Conservation (phyloP, 768 basidiomycete species). For the Rubroboletus satanas region DNA sequence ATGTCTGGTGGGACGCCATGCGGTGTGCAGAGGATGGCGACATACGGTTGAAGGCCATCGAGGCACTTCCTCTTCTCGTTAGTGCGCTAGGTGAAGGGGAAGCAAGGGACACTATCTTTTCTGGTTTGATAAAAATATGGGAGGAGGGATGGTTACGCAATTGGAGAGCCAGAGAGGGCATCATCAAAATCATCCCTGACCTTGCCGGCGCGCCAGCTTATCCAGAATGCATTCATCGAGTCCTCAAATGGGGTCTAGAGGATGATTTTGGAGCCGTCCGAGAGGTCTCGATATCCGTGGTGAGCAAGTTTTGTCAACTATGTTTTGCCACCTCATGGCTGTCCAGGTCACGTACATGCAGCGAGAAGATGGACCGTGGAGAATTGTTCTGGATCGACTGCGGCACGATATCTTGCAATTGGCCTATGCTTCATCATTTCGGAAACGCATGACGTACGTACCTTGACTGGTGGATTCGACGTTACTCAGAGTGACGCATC, state of each 20-base stretch:
- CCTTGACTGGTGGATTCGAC: conserved; percentile 3
- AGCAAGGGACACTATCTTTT: conserved; percentile 43
- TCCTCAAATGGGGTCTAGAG: conserved; percentile 61
- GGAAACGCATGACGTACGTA: conserved; percentile 71
- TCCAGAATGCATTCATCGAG: conserved; percentile 44
- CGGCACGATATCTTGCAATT: conserved; percentile 41
- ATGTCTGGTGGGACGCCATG: conserved; percentile 64
- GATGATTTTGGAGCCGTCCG: conserved; percentile 85
- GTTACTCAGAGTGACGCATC: conserved; percentile 17
- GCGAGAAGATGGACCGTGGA: conserved; percentile 36
- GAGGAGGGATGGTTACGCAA: conserved; percentile 53
- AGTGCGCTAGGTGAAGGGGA: conserved; percentile 45
- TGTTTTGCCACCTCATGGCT: conserved; percentile 9
- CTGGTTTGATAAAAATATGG: conserved; percentile 52
- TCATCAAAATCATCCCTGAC: conserved; percentile 52
- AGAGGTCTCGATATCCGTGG: conserved; percentile 63
- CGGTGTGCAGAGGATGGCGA: conserved; percentile 57
- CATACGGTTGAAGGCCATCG: conserved; percentile 67
- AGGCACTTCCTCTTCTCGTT: conserved; percentile 58
- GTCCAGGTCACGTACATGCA: conserved; percentile 49
- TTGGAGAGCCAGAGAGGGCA: conserved; percentile 80
- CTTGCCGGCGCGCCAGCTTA: conserved; percentile 45
- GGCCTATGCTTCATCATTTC: conserved; percentile 46
- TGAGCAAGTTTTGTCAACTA: conserved; percentile 37
- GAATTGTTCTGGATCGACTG: conserved; percentile 35